Conservation (phyloP, 345 rosid species). For the Boechera retrofracta region DNA sequence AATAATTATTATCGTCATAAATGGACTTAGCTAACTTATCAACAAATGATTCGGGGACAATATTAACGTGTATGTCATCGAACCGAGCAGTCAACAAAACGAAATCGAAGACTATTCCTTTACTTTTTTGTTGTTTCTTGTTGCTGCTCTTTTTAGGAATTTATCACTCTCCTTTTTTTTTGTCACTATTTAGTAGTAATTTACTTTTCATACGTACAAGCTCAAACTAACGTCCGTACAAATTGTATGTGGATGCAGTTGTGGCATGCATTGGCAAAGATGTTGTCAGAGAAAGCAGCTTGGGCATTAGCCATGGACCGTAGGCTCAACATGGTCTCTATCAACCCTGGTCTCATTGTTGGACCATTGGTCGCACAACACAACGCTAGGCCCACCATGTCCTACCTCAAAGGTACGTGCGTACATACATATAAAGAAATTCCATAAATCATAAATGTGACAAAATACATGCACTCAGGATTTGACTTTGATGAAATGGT, state of each 20-base stretch:
- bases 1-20: constrained; percentile 30
- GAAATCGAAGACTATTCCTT: constrained; percentile 20
- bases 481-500: constrained; percentile 13
- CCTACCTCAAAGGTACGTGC: constrained; percentile 76
- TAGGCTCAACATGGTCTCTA: constrained; percentile 80
- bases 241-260: constrained; percentile 52
- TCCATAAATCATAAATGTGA: neutral
- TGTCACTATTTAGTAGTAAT: constrained; percentile 10
- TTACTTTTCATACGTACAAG: neutral
- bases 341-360: constrained; percentile 77
- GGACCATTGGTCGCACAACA: constrained; percentile 82
- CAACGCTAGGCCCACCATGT: constrained; percentile 70
- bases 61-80: constrained; percentile 34
- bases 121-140: neutral
- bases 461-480: neutral
- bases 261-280: constrained; percentile 87
- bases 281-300: constrained; percentile 84
- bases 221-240: constrained; percentile 26
- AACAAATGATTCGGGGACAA: constrained; percentile 38
- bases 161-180: constrained; percentile 5
- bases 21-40: constrained; percentile 42
- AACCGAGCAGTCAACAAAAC: constrained; percentile 27
- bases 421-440: constrained; percentile 23
- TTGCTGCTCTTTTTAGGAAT: constrained; percentile 2
- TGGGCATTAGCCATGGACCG: constrained; percentile 98